phyloP scores from a whole-genome alignment of 805 yeast genomes.

The Spathaspora gorwiae region DNA sequence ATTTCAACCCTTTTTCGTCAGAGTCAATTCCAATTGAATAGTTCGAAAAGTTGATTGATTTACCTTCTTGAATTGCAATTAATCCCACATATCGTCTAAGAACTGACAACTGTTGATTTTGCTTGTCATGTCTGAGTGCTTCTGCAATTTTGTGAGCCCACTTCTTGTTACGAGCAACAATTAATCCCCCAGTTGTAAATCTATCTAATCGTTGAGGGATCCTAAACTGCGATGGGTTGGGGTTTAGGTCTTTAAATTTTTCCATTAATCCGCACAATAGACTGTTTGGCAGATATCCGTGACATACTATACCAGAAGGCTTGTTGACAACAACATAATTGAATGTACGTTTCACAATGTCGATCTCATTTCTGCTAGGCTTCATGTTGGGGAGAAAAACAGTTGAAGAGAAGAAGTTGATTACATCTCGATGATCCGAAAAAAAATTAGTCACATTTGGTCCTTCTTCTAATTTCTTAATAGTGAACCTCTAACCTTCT shows the following conservation, averaged over 20 bases:
- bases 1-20: constrained; percentile 3
- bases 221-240: constrained; percentile 7
- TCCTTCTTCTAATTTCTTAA: neutral
- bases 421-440: no score
- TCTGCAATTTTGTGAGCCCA: constrained; percentile 10
- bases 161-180: constrained; percentile 15
- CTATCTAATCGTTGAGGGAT: constrained; percentile 19
- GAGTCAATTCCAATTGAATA: no score
- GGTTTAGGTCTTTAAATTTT: neutral
- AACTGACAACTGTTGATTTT: constrained; percentile 1
- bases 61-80: constrained; percentile 1
- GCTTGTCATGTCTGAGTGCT: constrained; percentile 5
- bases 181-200: constrained; percentile 21
- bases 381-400: neutral
- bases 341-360: constrained; percentile 13
- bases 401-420: no score
- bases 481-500: constrained; percentile 21
- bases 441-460: no score
- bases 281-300: constrained; percentile 7
- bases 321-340: constrained; percentile 18
- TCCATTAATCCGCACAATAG: neutral
- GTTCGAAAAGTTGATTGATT: neutral
- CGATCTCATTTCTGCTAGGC: constrained; percentile 2
- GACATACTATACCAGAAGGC: constrained; percentile 16
- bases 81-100: constrained; percentile 17